These are phyloP conservation scores for Ogataea chonburiensis DNA, from an alignment of 805 yeast genomes.

Conservation along the genomic window DNA sequence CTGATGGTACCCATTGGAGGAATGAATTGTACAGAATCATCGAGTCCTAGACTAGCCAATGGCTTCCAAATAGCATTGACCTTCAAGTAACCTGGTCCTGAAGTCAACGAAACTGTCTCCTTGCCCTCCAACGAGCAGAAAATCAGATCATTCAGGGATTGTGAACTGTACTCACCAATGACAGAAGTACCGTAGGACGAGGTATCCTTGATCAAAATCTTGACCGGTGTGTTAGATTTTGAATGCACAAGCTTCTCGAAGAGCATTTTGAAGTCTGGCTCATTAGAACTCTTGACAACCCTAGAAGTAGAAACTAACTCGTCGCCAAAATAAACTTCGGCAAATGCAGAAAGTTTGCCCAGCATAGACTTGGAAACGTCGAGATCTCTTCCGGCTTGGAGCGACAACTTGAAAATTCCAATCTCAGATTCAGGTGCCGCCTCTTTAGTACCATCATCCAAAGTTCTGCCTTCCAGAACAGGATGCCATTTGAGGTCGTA, in stretches of 20 bases:
- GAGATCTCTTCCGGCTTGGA: constrained; percentile 60
- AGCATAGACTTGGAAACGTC: constrained; percentile 50
- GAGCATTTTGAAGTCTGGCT: constrained; percentile 68
- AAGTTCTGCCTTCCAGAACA: constrained; percentile 41
- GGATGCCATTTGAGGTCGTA: constrained; percentile 58
- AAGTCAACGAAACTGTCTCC: constrained; percentile 44
- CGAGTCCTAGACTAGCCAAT: constrained; percentile 51
- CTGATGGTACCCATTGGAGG: constrained; percentile 70
- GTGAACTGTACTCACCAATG: constrained; percentile 53
- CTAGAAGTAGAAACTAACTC: constrained; percentile 57
- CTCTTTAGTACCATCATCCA: constrained; percentile 50
- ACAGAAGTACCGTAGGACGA: constrained; percentile 47
- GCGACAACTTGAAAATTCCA: constrained; percentile 65
- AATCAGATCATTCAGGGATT: constrained; percentile 53
- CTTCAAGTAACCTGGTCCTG: constrained; percentile 55
- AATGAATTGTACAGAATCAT: constrained; percentile 37
- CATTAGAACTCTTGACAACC: constrained; percentile 63
- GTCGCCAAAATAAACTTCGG: constrained; percentile 60
- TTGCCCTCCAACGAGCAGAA: constrained; percentile 50
- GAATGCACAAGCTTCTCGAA: constrained; percentile 62
- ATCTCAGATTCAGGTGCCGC: constrained; percentile 59
- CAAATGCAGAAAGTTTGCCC: constrained; percentile 62
- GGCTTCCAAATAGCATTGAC: constrained; percentile 71
- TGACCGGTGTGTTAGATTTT: constrained; percentile 54
- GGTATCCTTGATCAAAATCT: constrained; percentile 60